Conservation (phyloP, 2,329 filamentous ascomycete species). For the Endoconidiophora polonica region DNA sequence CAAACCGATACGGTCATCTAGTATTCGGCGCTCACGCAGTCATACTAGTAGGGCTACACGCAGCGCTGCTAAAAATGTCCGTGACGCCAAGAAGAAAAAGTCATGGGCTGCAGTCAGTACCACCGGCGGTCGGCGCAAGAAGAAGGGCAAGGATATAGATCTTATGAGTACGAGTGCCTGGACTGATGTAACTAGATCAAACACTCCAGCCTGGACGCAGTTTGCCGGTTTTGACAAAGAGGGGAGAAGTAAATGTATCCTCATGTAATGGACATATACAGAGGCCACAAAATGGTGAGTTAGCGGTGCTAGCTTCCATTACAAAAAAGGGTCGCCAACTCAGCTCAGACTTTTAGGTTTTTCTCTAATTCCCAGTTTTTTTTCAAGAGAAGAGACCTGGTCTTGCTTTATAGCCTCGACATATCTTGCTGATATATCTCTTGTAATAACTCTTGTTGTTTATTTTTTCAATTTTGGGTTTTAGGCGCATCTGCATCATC, state of each 20-base stretch:
- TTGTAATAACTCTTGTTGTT: no score
- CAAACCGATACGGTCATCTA: constrained; percentile 18
- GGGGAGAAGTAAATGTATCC: constrained; percentile 30
- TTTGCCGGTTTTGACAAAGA: constrained; percentile 12
- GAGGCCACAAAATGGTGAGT: no score
- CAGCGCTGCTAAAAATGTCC: constrained; percentile 45
- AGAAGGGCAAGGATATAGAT: constrained; percentile 22
- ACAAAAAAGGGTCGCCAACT: no score
- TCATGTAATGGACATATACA: constrained; percentile 28
- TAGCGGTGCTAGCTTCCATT: no score
- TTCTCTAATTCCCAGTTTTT: no score
- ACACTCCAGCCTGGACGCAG: constrained; percentile 12
- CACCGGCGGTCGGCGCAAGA: constrained; percentile 16
- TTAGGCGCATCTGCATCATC: no score
- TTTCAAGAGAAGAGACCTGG: no score
- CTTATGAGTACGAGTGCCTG: constrained; percentile 30
- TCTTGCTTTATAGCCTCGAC: no score
- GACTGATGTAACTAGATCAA: constrained; percentile 32
- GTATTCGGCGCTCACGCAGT: constrained; percentile 32
- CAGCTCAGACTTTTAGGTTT: no score
- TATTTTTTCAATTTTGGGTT: no score
- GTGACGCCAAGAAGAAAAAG: constrained; percentile 31
- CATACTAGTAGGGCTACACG: constrained; percentile 32
- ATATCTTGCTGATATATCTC: no score
- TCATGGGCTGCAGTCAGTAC: constrained; percentile 2